phyloP scores from a whole-genome alignment of 495 filamentous ascomycete genomes.

The Podospora bellae-mahoneyi region DNA sequence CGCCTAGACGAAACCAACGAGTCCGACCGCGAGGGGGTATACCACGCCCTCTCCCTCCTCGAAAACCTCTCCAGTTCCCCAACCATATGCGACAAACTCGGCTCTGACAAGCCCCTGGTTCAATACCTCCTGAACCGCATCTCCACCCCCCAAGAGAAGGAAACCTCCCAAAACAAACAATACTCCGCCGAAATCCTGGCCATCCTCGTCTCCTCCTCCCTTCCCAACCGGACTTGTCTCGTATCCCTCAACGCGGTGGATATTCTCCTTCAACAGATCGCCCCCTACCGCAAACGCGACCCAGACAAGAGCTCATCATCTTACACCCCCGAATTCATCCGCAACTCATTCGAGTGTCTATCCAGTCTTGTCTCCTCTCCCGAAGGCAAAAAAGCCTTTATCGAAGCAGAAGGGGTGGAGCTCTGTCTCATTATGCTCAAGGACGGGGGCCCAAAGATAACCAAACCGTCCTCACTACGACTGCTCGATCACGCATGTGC shows the following conservation, averaged over 20 bases:
- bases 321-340: constrained; percentile 90
- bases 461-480: constrained; percentile 70
- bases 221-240: constrained; percentile 69
- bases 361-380: constrained; percentile 74
- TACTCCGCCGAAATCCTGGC: constrained; percentile 90
- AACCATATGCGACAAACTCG: constrained; percentile 64
- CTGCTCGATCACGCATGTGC: constrained; percentile 80
- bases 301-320: constrained; percentile 66
- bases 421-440: constrained; percentile 76
- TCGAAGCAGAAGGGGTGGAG: constrained; percentile 90
- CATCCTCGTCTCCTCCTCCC: constrained; percentile 59
- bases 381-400: constrained; percentile 73
- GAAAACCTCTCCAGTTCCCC: constrained; percentile 77
- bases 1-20: constrained; percentile 77
- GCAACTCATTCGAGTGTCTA: constrained; percentile 84
- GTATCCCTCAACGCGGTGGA: constrained; percentile 70
- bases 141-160: constrained; percentile 30
- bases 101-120: constrained; percentile 61
- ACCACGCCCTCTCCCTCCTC: constrained; percentile 76
- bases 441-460: constrained; percentile 65
- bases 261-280: constrained; percentile 73
- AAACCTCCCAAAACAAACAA: constrained; percentile 81
- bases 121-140: constrained; percentile 70
- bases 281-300: constrained; percentile 85
- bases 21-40: constrained; percentile 76